These are phyloP conservation scores for Aurantiochytrium sp. DNA, from an alignment of 108 stramenopile species.

Conservation along the genomic window DNA sequence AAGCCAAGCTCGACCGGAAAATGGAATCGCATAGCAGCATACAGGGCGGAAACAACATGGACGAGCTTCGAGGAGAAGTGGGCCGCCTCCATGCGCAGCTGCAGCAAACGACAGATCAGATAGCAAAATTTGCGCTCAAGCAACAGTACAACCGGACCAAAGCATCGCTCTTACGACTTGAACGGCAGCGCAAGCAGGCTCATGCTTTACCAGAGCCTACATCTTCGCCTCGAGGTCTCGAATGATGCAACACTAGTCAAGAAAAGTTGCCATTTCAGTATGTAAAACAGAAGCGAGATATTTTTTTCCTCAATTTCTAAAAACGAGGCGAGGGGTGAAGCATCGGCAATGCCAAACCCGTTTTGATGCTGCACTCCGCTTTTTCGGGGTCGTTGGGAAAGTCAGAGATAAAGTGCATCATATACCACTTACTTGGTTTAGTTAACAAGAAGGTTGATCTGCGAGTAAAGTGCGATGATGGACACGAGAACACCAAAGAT, in stretches of 20 bases:
- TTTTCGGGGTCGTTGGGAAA: no score
- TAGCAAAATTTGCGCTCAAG: neutral
- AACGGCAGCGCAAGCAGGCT: neutral
- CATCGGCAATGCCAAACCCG: no score
- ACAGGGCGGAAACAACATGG: neutral
- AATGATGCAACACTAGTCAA: no score
- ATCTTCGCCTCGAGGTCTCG: no score
- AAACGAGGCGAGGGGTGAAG: no score
- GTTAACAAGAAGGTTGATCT: neutral
- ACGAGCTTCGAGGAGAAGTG: neutral
- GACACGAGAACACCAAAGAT: neutral
- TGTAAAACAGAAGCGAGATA: no score
- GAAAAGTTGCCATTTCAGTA: no score
- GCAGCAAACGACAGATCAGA: neutral
- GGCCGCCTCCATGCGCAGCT: neutral
- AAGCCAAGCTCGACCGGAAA: neutral
- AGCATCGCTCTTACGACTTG: neutral
- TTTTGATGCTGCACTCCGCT: no score
- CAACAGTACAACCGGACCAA: neutral
- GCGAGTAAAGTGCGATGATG: neutral
- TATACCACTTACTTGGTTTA: no score
- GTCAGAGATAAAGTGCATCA: no score
- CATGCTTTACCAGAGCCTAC: neutral
- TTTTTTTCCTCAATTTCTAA: no score
- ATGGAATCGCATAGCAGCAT: neutral